Percentiles rank a stretch among this genome's conserved stretches.
These are phyloP conservation scores for Skeletonema marinoi DNA, from an alignment of 108 stramenopile genomes.

Conservation along the genomic window DNA sequence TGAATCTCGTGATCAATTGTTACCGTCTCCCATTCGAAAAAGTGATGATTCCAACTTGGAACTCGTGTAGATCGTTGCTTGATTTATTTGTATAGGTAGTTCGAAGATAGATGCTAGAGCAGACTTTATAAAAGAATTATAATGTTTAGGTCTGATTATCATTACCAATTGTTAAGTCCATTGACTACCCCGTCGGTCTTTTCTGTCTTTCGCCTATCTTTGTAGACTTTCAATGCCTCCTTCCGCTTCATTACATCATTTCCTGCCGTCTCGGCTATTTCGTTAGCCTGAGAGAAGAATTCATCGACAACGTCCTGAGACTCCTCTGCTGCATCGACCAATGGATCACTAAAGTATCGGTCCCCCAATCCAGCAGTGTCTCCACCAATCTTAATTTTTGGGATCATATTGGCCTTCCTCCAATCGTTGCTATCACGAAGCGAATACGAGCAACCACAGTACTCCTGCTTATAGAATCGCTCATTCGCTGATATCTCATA, in stretches of 20 bases:
- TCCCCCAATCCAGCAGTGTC: conserved; percentile 62
- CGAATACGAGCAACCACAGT: conserved; percentile 66
- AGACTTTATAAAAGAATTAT: too few relatives aligned
- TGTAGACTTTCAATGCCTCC: conserved; percentile 49
- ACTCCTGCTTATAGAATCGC: conserved; percentile 72
- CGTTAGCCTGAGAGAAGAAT: conserved; percentile 63
- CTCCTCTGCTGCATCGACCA: conserved; percentile 66
- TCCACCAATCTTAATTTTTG: conserved; percentile 50
- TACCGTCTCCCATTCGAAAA: neutral
- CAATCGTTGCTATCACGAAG: conserved; percentile 61
- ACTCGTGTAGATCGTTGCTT: neutral
- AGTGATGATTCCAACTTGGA: neutral
- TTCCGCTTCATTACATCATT: conserved; percentile 47
- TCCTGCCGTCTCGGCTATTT: conserved; percentile 49
- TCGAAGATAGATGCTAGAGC: too few relatives aligned
- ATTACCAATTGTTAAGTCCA: conserved; percentile 69
- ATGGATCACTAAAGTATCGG: conserved; percentile 60
- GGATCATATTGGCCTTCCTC: conserved; percentile 60
- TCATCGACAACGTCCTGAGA: conserved; percentile 67
- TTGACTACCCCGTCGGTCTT: conserved; percentile 42
- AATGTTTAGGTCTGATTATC: neutral
- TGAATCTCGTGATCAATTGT: neutral
- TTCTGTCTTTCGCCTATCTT: conserved; percentile 52
- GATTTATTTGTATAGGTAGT: too few relatives aligned
- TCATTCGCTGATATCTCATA: conserved; percentile 59